Evolutionary conservation across 1,139 yeast species (phyloP), one percentile per base, ranked within the genome.

Genomic region (Kurtzmaniella natalensis): DNA sequence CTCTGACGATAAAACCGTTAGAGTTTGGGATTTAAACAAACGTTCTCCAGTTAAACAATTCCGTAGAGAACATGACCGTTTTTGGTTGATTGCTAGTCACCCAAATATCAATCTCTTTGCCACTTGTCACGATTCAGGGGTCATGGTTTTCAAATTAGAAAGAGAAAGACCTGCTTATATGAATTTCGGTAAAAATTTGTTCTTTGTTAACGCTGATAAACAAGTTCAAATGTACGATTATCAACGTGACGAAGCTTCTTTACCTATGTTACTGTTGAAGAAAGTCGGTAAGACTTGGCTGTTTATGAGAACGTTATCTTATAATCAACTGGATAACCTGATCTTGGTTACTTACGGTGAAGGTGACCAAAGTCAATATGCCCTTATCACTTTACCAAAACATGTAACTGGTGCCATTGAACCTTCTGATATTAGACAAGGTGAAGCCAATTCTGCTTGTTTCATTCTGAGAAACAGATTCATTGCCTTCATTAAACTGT

Each of bases 11-110:
- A 88, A 87, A 62, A 89, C 98, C n/a, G 78, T 94, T 45, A 77
- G 98, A 58, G 85, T 92, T 21, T 94, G 98, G 98, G 98, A 94
- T 58, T 72, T 92, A 52, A 89, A 89, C 65, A 86, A 85, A 59
- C 78, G 98, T 54, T 81, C 92, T 2, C 94, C 95, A 5, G 87
- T 94, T 31, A 92, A 89, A 57, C 95, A 88, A 58, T 92, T 89
- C 67, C 81, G 92, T 61, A 81, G 97, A 55, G 97, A 92, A 48
- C 75, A 80, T 50, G 98, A 92, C 59, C 77, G 97, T 54, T 89
- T 94, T 62, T 94, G 98, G 98, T 70, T 86, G 48, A 72, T 92
- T 47, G 81, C 89, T 15, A 75, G 88, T 31, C 99, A 94, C 57
- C 96, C 96, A 39, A 69, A 73, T 33, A 82, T 89, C 59, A 92